Percentiles rank a stretch among this genome's conserved stretches.
These are phyloP conservation scores for Backusella westeae DNA, from an alignment of 192 early-diverging fungal species.

Conservation along the genomic window DNA sequence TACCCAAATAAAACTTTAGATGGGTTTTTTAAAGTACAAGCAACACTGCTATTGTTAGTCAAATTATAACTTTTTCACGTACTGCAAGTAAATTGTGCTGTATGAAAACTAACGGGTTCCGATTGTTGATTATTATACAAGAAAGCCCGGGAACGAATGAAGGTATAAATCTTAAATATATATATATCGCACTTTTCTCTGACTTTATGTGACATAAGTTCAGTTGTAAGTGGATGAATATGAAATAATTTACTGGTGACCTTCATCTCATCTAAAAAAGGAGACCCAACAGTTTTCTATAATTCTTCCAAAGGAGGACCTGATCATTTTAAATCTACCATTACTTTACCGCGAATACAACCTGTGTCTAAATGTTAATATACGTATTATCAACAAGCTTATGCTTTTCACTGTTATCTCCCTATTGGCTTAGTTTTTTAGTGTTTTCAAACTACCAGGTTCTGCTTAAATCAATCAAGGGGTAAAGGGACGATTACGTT, in stretches of 20 bases:
- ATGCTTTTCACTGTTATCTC: constrained; percentile 3
- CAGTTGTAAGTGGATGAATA: constrained; percentile 74
- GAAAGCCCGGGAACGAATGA: constrained; percentile 83
- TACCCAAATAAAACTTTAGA: constrained; percentile 57
- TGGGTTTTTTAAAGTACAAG: not conserved
- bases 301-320: constrained; percentile 35
- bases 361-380: constrained; percentile 65
- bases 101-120: constrained; percentile 64
- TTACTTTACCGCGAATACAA: constrained; percentile 50
- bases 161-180: constrained; percentile 77
- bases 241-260: constrained; percentile 59
- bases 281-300: constrained; percentile 58
- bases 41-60: not conserved
- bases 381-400: not conserved
- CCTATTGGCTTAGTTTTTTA: constrained; percentile 20
- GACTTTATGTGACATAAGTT: constrained; percentile 80
- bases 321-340: constrained; percentile 50
- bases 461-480: not conserved
- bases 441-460: not conserved
- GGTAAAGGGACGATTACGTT: not conserved
- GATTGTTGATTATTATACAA: constrained; percentile 63
- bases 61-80: not conserved
- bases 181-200: constrained; percentile 89
- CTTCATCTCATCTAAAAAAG: constrained; percentile 53
- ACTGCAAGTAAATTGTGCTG: constrained; percentile 65